phyloP scores from a whole-genome alignment of 2,329 filamentous ascomycete genomes.

The Fusarium hainanense region DNA sequence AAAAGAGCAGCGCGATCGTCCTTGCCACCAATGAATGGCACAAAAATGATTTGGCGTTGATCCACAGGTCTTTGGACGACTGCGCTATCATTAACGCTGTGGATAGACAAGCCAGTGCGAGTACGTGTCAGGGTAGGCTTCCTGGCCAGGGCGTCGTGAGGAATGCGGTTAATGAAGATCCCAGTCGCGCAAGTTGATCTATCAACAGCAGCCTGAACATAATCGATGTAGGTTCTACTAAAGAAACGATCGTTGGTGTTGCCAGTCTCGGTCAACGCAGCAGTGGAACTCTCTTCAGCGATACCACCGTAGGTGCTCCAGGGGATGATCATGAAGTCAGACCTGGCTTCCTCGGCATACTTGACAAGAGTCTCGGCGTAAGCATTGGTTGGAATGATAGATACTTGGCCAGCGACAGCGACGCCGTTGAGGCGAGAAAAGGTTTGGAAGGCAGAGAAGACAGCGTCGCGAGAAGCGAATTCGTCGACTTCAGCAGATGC shows the following conservation, averaged over 20 bases:
- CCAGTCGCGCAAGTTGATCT: conserved; percentile 80
- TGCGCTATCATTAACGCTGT: conserved; percentile 63
- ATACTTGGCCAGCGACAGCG: conserved; percentile 82
- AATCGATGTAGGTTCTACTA: conserved; percentile 70
- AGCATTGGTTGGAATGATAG: conserved; percentile 79
- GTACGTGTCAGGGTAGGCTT: conserved; percentile 61
- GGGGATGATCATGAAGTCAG: conserved; percentile 83
- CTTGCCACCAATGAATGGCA: conserved; percentile 85
- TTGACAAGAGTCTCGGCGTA: conserved; percentile 82
- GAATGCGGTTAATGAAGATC: conserved; percentile 58
- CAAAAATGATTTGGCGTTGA: conserved; percentile 83
- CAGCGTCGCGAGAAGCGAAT: conserved; percentile 77
- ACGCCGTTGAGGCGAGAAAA: conserved; percentile 88
- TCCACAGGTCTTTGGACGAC: conserved; percentile 66
- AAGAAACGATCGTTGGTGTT: conserved; percentile 43
- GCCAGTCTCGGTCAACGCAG: conserved; percentile 28
- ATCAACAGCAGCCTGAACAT: conserved; percentile 75
- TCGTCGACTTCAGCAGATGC: conserved; percentile 86
- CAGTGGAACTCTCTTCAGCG: conserved; percentile 62
- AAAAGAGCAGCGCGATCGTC: conserved; percentile 85
- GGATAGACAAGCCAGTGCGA: conserved; percentile 39
- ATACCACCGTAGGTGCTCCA: conserved; percentile 88
- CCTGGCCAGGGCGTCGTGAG: conserved; percentile 46
- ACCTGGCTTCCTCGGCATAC: conserved; percentile 75
- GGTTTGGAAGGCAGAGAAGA: conserved; percentile 90